Percentiles rank a stretch among this genome's conserved stretches.
Conservation (phyloP, 2,329 filamentous ascomycete genomes). For the Karstenula rhodostoma region DNA sequence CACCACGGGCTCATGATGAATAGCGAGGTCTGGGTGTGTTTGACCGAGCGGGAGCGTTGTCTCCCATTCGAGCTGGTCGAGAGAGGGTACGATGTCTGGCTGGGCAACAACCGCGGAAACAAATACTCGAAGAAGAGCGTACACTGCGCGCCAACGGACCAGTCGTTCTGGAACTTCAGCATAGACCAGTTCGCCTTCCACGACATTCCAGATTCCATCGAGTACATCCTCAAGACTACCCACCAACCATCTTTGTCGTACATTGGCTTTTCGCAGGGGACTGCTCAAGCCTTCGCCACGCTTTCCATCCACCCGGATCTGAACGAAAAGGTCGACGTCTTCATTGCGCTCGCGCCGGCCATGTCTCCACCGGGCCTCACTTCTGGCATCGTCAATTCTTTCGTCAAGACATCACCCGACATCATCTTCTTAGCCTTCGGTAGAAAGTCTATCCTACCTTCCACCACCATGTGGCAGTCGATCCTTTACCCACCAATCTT, state of each 20-base stretch:
- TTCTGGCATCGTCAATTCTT: conserved; percentile 88
- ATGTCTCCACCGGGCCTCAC: conserved; percentile 94
- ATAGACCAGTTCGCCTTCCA: conserved; percentile 99
- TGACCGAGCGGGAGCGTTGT: conserved; percentile 85
- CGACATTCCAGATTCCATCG: conserved; percentile 94
- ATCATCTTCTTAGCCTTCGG: conserved; percentile 94
- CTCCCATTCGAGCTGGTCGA: conserved; percentile 90
- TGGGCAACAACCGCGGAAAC: conserved; percentile 97
- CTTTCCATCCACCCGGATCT: conserved; percentile 90
- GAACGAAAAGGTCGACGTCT: conserved; percentile 93
- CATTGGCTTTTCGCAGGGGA: conserved; percentile 96
- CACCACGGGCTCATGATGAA: conserved; percentile 99
- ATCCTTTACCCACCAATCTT: conserved; percentile 95
- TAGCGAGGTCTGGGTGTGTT: conserved; percentile 96
- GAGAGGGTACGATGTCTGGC: conserved; percentile 93
- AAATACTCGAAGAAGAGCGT: conserved; percentile 98
- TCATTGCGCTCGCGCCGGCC: conserved; percentile 92
- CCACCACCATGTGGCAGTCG: conserved; percentile 96
- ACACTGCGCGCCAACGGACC: conserved; percentile 74
- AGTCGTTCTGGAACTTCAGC: conserved; percentile 94
- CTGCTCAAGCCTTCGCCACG: conserved; percentile 93
- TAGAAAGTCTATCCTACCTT: conserved; percentile 87
- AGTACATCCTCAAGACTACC: conserved; percentile 87
- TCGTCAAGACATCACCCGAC: conserved; percentile 92
- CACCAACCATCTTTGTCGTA: conserved; percentile 87